Base-by-base conservation (phyloP, 2,329 filamentous ascomycete genomes). In the Alternaria atra region DNA sequence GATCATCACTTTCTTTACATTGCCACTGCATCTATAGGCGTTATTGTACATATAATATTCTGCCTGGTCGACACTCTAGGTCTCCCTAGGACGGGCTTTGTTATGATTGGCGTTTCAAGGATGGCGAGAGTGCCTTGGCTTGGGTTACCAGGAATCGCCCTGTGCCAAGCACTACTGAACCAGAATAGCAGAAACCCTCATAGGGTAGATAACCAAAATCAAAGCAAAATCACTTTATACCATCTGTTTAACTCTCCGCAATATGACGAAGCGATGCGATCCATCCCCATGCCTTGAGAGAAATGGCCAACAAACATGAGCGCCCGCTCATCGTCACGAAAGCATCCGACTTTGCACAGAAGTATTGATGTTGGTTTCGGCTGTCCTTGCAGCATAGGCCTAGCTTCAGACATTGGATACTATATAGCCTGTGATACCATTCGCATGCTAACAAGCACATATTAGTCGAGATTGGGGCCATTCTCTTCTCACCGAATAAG, bases 21-120 rank as follows among this genome's bases (percentile, higher is more conserved):
- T 32, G 58, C 44, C 47, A 54, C 52, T 29, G 67, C 72, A 73
- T 73, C 34, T 35, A 43, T 40, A 47, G 70, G 73, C 65, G 70
- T 70, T 73, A 43, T 58, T 57, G 53, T 57, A 60, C 17, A 40
- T 39, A 58, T 55, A 32, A 10, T 52, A 43, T 39, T 12, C 8
- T 52, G 44, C 20, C 59, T 23, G 30, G 12, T 35, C 17, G 46
- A 20, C 27, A 46, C 29, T 52, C 23, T 20, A 48, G 34, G 44
- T 2, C 25, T 15, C 12, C n/a, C 48, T 27, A n/a, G 12, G 30
- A 29, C 30, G 44, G 48, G 34, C 4, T 39, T 37, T 27, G 32
- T 43, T 27, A 56, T 51, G 44, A 60, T 15, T 9, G 37, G 57
- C 32, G 57, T 51, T 42, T 34, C 20, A n/a, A 56, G 44, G 27